A percentile compares a stretch with the other conserved stretches of the same genome.
phyloP scores from a whole-genome alignment of 2,329 filamentous ascomycete species.

The Phyllosticta paracitricarpa region DNA sequence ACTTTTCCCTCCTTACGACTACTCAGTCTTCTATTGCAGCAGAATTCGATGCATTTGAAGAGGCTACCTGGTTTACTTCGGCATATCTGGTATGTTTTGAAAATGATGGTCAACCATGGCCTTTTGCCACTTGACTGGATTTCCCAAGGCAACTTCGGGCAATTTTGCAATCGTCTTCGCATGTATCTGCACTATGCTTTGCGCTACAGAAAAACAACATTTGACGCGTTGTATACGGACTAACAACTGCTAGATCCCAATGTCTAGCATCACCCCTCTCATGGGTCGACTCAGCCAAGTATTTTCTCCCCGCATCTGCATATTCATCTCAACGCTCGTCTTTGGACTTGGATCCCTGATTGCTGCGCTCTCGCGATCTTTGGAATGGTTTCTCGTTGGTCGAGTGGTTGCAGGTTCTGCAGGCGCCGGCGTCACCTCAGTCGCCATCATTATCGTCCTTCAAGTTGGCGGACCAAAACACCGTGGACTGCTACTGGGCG shows the following conservation, averaged over 20 bases:
- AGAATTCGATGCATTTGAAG: constrained; percentile 63
- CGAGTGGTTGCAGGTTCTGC: constrained; percentile 59
- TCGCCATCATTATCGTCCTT: constrained; percentile 66
- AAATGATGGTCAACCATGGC: background rate
- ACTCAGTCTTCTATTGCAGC: constrained; percentile 67
- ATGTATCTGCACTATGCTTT: background rate
- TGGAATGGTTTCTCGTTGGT: constrained; percentile 57
- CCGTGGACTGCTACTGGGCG: constrained; percentile 62
- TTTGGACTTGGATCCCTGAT: constrained; percentile 54
- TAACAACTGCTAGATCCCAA: constrained; percentile 17
- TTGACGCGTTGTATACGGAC: background rate
- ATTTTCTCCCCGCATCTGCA: constrained; percentile 58
- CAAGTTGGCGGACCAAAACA: constrained; percentile 58
- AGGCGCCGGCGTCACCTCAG: constrained; percentile 60
- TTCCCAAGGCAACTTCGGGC: background rate
- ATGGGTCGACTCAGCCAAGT: constrained; percentile 63
- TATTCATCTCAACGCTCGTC: constrained; percentile 50
- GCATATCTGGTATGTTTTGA: constrained; percentile 46
- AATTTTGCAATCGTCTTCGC: too few relatives aligned
- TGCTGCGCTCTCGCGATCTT: constrained; percentile 50
- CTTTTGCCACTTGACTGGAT: background rate
- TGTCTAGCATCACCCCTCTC: constrained; percentile 53
- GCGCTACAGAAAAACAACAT: background rate
- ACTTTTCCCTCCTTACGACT: constrained; percentile 74
- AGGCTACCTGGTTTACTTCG: constrained; percentile 72